phyloP scores from a whole-genome alignment of 2,329 filamentous ascomycete species.

The Ophiobolus disseminans region DNA sequence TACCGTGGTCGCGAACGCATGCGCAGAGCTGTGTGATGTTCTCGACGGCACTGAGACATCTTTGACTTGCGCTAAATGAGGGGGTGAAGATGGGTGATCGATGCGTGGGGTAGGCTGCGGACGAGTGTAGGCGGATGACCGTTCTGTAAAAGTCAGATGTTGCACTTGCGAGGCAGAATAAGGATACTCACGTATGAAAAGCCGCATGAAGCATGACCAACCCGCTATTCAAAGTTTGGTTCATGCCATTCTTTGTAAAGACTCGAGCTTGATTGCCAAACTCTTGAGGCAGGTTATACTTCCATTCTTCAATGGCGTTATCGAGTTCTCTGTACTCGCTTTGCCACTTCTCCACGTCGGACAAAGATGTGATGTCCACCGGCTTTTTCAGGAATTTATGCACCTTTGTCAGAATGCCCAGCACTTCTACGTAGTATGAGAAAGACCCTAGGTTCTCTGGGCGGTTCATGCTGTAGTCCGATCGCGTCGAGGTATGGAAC shows the following conservation, averaged over 20 bases:
- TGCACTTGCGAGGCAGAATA: background rate
- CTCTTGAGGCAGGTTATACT: slow-evolving; percentile 80
- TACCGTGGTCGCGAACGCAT: slow-evolving; percentile 74
- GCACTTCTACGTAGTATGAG: slow-evolving; percentile 87
- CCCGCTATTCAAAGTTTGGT: slow-evolving; percentile 76
- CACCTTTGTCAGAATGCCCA: slow-evolving; percentile 85
- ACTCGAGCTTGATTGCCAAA: slow-evolving; percentile 84
- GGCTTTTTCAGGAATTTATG: slow-evolving; percentile 89
- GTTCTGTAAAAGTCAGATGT: slow-evolving; percentile 58
- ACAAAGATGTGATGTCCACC: slow-evolving; percentile 82
- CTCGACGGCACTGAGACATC: slow-evolving; percentile 78
- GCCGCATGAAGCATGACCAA: slow-evolving; percentile 93
- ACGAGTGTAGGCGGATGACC: slow-evolving; percentile 88
- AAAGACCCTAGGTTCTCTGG: slow-evolving; percentile 87
- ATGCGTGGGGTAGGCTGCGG: slow-evolving; percentile 89
- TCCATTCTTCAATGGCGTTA: slow-evolving; percentile 79
- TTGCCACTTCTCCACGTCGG: slow-evolving; percentile 91
- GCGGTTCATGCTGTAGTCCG: slow-evolving; percentile 70
- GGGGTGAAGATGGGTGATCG: slow-evolving; percentile 88
- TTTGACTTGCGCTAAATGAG: slow-evolving; percentile 82
- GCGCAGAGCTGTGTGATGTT: slow-evolving; percentile 76
- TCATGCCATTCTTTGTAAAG: slow-evolving; percentile 66
- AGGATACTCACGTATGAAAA: slow-evolving; percentile 74
- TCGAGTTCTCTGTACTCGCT: slow-evolving; percentile 85
- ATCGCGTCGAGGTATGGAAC: slow-evolving; percentile 63